Conservation (phyloP, 495 filamentous ascomycete genomes). For the Apodospora peruviana region DNA sequence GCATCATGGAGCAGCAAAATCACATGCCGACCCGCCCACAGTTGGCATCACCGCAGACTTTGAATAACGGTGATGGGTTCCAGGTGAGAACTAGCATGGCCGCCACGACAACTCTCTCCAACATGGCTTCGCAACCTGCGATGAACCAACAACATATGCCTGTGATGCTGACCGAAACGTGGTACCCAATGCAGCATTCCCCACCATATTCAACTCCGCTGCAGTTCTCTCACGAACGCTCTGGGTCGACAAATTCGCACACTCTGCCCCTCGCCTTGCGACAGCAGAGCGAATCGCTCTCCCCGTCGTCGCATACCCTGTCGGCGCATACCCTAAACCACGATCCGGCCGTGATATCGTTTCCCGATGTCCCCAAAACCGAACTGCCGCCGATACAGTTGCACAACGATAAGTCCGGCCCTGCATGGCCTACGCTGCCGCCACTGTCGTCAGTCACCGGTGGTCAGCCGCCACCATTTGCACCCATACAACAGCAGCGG, state of each 20-base stretch:
- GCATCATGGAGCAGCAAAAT: too few relatives aligned
- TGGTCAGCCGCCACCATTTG: conserved; percentile 11
- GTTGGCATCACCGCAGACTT: conserved; percentile 6
- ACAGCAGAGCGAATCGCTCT: not conserved
- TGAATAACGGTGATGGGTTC: not conserved
- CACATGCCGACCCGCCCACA: conserved; percentile 28
- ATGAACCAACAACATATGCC: not conserved
- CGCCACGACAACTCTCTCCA: not conserved
- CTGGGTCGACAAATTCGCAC: not conserved
- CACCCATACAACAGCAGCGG: conserved; percentile 16
- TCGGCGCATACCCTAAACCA: conserved; percentile 24
- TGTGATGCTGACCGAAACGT: not conserved
- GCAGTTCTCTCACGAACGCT: not conserved
- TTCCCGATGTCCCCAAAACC: conserved; percentile 27
- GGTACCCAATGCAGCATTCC: not conserved
- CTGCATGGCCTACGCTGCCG: conserved; percentile 24
- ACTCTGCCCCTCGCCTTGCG: not conserved
- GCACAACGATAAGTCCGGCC: conserved; percentile 11
- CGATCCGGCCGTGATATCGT: conserved; percentile 31
- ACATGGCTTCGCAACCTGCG: not conserved
- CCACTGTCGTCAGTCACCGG: conserved; percentile 39
- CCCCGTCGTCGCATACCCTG: conserved; percentile 2
- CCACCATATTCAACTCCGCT: not conserved
- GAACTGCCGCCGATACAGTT: conserved; percentile 40
- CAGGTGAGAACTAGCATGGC: not conserved